Evolutionary conservation across 805 yeast species (phyloP).

Genomic region (Tetrapisispora iriomotensis): DNA sequence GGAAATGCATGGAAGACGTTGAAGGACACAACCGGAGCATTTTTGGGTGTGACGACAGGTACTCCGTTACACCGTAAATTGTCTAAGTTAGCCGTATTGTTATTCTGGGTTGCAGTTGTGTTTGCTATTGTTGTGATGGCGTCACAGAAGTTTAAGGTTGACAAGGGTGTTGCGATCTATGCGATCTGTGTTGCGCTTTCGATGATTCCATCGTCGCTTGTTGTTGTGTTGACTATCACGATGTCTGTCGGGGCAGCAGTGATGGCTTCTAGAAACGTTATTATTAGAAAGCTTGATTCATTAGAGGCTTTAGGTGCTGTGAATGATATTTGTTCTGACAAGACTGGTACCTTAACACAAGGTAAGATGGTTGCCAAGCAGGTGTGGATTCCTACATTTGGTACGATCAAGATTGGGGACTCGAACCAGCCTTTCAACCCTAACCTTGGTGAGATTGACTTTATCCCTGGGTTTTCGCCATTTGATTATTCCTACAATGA

Average conservation of each 20-base stretch:
- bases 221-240: slow-evolving; percentile 94
- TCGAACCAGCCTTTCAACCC: slow-evolving; percentile 81
- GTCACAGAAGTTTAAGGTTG: slow-evolving; percentile 65
- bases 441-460: slow-evolving; percentile 81
- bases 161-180: slow-evolving; percentile 72
- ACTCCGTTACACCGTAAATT: slow-evolving; percentile 74
- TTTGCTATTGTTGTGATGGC: slow-evolving; percentile 85
- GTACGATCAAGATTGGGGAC: slow-evolving; percentile 50
- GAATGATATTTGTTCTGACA: slow-evolving; percentile 85
- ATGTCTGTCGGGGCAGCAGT: slow-evolving; percentile 91
- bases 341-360: slow-evolving; percentile 84
- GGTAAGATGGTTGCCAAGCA: slow-evolving; percentile 85
- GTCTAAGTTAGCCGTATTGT: slow-evolving; percentile 63
- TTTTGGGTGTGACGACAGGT: slow-evolving; percentile 68
- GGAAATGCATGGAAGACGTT: slow-evolving; percentile 33
- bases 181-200: slow-evolving; percentile 96
- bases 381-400: slow-evolving; percentile 73
- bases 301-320: slow-evolving; percentile 94
- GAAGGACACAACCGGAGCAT: slow-evolving; percentile 50
- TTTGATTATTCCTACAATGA: slow-evolving; percentile 23
- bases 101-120: slow-evolving; percentile 70
- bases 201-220: slow-evolving; percentile 96
- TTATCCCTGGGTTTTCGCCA: slow-evolving; percentile 60
- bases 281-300: slow-evolving; percentile 84
- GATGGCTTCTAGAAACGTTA: slow-evolving; percentile 91